These are phyloP conservation scores for Rachicladosporium sp. DNA, from an alignment of 2,329 filamentous ascomycete species.

Conservation along the genomic window DNA sequence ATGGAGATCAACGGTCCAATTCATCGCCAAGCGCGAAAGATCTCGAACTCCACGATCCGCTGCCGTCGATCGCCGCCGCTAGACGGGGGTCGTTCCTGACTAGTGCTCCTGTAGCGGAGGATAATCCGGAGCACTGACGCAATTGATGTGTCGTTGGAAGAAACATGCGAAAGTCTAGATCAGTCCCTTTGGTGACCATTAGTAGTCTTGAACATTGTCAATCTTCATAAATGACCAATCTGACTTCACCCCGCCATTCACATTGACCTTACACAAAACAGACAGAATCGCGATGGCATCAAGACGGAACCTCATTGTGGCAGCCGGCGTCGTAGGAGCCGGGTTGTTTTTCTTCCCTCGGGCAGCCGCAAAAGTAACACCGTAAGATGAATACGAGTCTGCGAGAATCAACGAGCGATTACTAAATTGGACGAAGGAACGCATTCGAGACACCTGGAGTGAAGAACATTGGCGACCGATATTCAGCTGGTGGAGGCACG, in stretches of 20 bases:
- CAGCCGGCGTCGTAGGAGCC: slow-evolving; percentile 14
- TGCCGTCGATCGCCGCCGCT: too few relatives aligned
- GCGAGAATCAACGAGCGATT: not conserved
- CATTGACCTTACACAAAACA: not conserved
- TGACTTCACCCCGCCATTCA: not conserved
- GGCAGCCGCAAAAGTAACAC: slow-evolving; percentile 6
- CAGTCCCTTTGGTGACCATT: too few relatives aligned
- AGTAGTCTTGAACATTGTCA: too few relatives aligned
- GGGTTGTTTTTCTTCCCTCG: slow-evolving; percentile 15
- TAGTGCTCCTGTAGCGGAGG: too few relatives aligned
- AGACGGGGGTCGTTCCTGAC: too few relatives aligned
- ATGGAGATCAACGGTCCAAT: too few relatives aligned
- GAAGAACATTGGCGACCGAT: slow-evolving; percentile 23
- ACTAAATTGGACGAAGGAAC: slow-evolving; percentile 8
- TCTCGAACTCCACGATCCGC: too few relatives aligned
- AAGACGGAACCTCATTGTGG: slow-evolving; percentile 19
- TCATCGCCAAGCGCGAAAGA: too few relatives aligned
- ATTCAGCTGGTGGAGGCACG: slow-evolving; percentile 22
- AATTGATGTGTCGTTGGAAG: too few relatives aligned
- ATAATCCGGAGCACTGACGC: too few relatives aligned
- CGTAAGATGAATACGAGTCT: slow-evolving; percentile 1
- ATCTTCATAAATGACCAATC: not conserved
- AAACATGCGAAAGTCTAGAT: too few relatives aligned
- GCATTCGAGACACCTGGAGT: slow-evolving; percentile 23
- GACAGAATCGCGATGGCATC: not conserved